Evolutionary conservation across 1,139 yeast genomes (phyloP), one percentile per base, ranked within the genome.

Genomic region (Yamadazyma pseudoaaseri): DNA sequence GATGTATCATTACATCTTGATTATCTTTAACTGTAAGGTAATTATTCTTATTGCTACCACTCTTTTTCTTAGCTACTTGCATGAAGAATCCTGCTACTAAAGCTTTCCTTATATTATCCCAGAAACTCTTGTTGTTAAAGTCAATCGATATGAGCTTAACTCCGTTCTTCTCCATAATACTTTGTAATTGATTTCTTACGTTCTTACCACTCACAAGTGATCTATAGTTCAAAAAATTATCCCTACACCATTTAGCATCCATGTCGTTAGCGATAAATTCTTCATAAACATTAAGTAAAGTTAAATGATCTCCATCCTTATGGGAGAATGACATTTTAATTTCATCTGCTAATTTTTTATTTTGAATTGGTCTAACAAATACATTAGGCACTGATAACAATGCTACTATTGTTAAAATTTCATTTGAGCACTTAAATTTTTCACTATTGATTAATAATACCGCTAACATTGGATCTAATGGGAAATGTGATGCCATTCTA

Each of bases 391-490:
- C 97, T 17, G 95, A 84, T 26, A 92, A 70, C 73, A 92, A 74
- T 3, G 97, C 94, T 6, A 92, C 95, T 43, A 92, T 81, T 5
- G 96, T 78, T 43, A 92, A 70, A 27, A 92, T 78, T 58, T 92
- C 97, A 56, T 87, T 84, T 5, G 96, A 83, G 62, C 97, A 92
- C 38, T 78, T 66, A 64, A 80, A 86, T 38, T 82, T 87, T 2
- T 94, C 85, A 1, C 96, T 80, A 6, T 89, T 87, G 50, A 92
- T 86, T 47, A 92, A 72, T 83, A 92, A 79, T 22, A 87, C 96
- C 1, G 97, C 97, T 41, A 90, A 67, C 81, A 86, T 84, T 20
- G 98, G 98, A 58, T 92, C 98, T 49, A 92, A 69, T 31, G 98
- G 98, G 73, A 92, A 92, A 48, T 86, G 86, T 2, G 96, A 86